Evolutionary conservation across 768 basidiomycete genomes (phyloP), one percentile per base, ranked within the genome.

Genomic region (Boletus tomentosulus): DNA sequence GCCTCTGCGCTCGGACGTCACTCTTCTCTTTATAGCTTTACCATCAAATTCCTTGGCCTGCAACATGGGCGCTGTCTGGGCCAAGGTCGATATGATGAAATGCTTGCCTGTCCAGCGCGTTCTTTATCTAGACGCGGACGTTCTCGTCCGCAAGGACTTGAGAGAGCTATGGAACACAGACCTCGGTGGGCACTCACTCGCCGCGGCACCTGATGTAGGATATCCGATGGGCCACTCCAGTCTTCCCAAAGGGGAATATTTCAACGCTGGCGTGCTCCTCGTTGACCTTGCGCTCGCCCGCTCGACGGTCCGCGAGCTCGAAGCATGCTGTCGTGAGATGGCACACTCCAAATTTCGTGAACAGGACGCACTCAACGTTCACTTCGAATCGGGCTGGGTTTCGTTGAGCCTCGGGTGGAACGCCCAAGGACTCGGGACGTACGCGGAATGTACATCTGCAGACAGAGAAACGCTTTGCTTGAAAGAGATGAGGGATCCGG

Each of bases 401-500:
- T 48, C 68, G 35, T 53, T 83, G 28, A 62, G 65, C 48, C 64
- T 80, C 30, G 54, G 50, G 31, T 84, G 80, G 80, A 84, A 83
- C 52, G 81, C 80, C 4, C 79, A 81, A 46, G 82, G 82, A 4
- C 66, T 82, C 28, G 80, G 80, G 11, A 80, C 81, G 10, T 84
- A 82, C 56, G 78, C 77, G 5, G 61, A 64, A 15, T 60, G 58
- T 38, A 53, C 65, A 10, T 68, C 71, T 11, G 46, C 54, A 6
- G 76, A 79, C 25, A 67, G 79, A 48, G 63, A 70, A 2, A 44
- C 27, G 8, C 53, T 77, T 19, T 55, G 63, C 31, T 56, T 78
- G 35, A 58, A 59, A 7, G 67, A 66, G 30, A 73, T 78, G 73
- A 54, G 63, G 22, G 65, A 78, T 37, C 76, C 79, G 0, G 58